phyloP scores from a whole-genome alignment of 2,329 filamentous ascomycete species.

The Exophiala alcalophila region DNA sequence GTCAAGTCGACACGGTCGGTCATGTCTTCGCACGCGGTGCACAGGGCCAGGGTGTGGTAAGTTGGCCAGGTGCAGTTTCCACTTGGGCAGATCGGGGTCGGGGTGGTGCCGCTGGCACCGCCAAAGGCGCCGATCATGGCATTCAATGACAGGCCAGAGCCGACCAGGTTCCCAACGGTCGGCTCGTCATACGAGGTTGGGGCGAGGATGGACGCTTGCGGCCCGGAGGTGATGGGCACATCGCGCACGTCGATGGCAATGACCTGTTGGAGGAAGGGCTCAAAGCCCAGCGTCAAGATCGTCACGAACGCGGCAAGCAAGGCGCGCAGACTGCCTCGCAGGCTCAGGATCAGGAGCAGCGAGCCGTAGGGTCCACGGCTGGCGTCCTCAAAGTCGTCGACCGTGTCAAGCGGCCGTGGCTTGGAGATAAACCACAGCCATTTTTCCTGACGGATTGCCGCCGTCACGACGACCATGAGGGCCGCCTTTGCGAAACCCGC shows the following conservation, averaged over 20 bases:
- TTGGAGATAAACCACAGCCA: constrained; percentile 28
- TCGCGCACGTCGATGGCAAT: constrained; percentile 12
- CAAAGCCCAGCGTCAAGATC: constrained; percentile 28
- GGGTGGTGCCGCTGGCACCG: constrained; percentile 13
- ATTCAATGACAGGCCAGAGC: constrained; percentile 13
- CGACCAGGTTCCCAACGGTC: constrained; percentile 11
- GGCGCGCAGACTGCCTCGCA: constrained; percentile 12
- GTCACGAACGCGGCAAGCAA: constrained; percentile 24
- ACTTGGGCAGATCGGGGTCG: constrained; percentile 12
- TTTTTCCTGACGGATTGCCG: constrained; percentile 29
- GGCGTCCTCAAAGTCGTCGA: constrained; percentile 29
- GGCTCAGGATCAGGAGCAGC: constrained; percentile 10
- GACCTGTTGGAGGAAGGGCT: constrained; percentile 30
- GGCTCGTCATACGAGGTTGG: constrained; percentile 17
- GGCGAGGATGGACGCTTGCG: constrained; percentile 18
- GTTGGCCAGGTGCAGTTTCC: constrained; percentile 23
- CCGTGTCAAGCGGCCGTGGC: constrained; percentile 16
- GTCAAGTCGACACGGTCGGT: constrained; percentile 9
- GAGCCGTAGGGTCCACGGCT: constrained; percentile 31
- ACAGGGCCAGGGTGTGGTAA: constrained; percentile 21
- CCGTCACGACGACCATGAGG: constrained; percentile 22
- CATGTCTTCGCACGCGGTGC: constrained; percentile 18
- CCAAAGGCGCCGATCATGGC: constrained; percentile 20
- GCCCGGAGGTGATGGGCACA: constrained; percentile 2
- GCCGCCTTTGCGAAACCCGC: constrained; percentile 26